Percentiles rank a stretch among this genome's conserved stretches.
Conservation (phyloP, 768 basidiomycete species). For the Russula olivacea region DNA sequence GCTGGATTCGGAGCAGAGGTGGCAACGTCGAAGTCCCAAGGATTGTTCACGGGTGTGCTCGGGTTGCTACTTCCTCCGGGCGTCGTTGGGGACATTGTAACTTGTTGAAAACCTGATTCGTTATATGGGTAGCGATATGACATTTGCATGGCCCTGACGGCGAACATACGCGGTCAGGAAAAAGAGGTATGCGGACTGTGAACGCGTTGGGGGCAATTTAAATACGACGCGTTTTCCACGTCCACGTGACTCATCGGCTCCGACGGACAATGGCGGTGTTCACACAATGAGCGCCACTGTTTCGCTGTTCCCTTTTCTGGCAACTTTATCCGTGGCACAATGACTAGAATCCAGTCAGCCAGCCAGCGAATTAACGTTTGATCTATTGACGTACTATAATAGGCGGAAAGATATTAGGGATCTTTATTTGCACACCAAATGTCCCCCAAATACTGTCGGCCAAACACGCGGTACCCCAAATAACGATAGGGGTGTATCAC, state of each 20-base stretch:
- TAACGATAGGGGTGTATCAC: not conserved
- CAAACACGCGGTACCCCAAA: not conserved
- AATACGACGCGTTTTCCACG: slow-evolving; percentile 10
- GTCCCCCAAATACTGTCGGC: not conserved
- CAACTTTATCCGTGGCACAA: not conserved
- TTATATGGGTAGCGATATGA: slow-evolving; percentile 23
- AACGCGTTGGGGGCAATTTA: slow-evolving; percentile 13
- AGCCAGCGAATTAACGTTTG: not conserved
- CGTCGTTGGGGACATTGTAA: slow-evolving; percentile 19
- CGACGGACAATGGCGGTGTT: slow-evolving; percentile 21
- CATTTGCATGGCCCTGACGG: slow-evolving; percentile 20
- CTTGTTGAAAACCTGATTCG: slow-evolving; percentile 16
- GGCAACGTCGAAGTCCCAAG: slow-evolving; percentile 23
- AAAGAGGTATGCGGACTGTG: slow-evolving; percentile 6
- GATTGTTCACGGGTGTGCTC: slow-evolving; percentile 23
- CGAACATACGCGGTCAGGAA: slow-evolving; percentile 21
- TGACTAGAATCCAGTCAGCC: slow-evolving; percentile 5
- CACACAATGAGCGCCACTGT: slow-evolving; percentile 20
- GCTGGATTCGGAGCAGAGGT: slow-evolving; percentile 10
- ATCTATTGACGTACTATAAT: not conserved
- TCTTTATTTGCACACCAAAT: not conserved
- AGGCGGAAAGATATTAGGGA: not conserved
- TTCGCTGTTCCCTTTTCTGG: slow-evolving; percentile 11
- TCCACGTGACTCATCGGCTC: slow-evolving; percentile 20
- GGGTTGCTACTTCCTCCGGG: slow-evolving; percentile 23